Percentiles rank a stretch among this genome's conserved stretches.
Evolutionary conservation across 768 basidiomycete genomes (phyloP).

Genomic region (Zangia roseola): DNA sequence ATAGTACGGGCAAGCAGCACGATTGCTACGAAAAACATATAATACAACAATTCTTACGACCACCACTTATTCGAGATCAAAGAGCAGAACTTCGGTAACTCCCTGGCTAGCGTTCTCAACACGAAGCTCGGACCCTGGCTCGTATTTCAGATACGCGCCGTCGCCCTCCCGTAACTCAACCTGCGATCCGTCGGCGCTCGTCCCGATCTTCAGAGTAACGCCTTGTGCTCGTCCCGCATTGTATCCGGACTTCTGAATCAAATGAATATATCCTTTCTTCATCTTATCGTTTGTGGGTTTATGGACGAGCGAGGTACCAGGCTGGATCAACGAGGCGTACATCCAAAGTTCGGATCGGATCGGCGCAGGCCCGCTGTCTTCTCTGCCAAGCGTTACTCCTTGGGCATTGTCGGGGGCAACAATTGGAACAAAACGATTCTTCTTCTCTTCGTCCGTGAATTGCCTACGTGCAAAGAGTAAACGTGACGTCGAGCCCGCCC

Average conservation of each 20-base stretch:
- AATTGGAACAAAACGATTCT: constrained; percentile 63
- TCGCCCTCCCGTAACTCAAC: constrained; percentile 81
- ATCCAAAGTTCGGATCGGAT: constrained; percentile 67
- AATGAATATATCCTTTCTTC: constrained; percentile 79
- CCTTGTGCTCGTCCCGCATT: constrained; percentile 57
- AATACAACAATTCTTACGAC: too few species aligned
- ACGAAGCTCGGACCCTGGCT: constrained; percentile 31
- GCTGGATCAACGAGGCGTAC: constrained; percentile 72
- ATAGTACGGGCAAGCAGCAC: not conserved
- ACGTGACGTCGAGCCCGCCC: too few species aligned
- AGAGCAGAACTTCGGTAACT: constrained; percentile 74
- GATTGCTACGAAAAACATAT: too few species aligned
- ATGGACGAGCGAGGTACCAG: constrained; percentile 52
- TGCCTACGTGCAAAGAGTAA: constrained; percentile 37
- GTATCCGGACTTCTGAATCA: constrained; percentile 84
- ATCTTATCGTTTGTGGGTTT: constrained; percentile 40
- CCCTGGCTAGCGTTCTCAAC: constrained; percentile 65
- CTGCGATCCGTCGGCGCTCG: constrained; percentile 38
- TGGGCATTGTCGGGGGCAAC: constrained; percentile 70
- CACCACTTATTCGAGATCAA: constrained; percentile 63
- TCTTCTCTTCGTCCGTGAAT: constrained; percentile 82
- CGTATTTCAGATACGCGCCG: constrained; percentile 70
- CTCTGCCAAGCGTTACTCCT: constrained; percentile 60
- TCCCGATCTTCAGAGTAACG: constrained; percentile 52
- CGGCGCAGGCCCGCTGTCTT: constrained; percentile 78